Percentiles rank a stretch among this genome's conserved stretches.
Conservation (phyloP, 1,284 basidiomycete genomes). For the Cutaneotrichosporon sp. region DNA sequence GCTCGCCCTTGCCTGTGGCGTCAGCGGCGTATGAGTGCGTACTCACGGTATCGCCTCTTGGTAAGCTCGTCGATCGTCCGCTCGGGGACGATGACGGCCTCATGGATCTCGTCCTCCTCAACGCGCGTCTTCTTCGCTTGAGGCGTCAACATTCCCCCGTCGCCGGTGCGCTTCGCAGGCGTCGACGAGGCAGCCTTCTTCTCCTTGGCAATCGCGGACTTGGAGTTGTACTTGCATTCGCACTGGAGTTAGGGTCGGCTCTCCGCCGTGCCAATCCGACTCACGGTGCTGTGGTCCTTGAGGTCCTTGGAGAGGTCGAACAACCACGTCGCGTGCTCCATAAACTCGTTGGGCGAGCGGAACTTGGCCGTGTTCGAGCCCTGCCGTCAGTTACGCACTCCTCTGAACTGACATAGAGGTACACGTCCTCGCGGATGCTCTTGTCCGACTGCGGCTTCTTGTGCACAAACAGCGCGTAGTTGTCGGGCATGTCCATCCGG, state of each 20-base stretch:
- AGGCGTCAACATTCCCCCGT: background rate
- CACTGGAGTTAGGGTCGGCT: conserved; percentile 29
- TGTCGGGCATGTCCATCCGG: conserved; percentile 30
- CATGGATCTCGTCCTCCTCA: background rate
- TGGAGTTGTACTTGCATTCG: conserved; percentile 36
- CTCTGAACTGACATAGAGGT: conserved; percentile 35
- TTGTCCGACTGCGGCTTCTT: conserved; percentile 28
- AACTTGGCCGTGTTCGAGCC: conserved; percentile 35
- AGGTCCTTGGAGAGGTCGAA: conserved; percentile 34
- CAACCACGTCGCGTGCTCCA: conserved; percentile 41
- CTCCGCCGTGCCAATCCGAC: background rate
- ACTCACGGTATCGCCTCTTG: conserved; percentile 22
- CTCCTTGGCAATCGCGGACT: background rate
- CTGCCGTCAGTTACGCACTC: conserved; percentile 20
- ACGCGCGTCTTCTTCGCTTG: conserved; percentile 3
- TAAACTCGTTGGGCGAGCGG: conserved; percentile 33
- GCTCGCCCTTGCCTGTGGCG: conserved; percentile 41
- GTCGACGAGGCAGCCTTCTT: conserved; percentile 11
- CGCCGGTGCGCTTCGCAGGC: conserved; percentile 13
- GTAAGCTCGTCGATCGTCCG: conserved; percentile 23
- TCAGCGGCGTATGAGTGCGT: background rate
- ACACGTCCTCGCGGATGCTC: conserved; percentile 32
- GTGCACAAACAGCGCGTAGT: conserved; percentile 41
- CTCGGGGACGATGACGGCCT: conserved; percentile 14
- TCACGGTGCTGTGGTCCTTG: conserved; percentile 33